These are phyloP conservation scores for Monilinia vaccinii-corymbosi DNA, from an alignment of 2,329 filamentous ascomycete genomes.

Conservation along the genomic window DNA sequence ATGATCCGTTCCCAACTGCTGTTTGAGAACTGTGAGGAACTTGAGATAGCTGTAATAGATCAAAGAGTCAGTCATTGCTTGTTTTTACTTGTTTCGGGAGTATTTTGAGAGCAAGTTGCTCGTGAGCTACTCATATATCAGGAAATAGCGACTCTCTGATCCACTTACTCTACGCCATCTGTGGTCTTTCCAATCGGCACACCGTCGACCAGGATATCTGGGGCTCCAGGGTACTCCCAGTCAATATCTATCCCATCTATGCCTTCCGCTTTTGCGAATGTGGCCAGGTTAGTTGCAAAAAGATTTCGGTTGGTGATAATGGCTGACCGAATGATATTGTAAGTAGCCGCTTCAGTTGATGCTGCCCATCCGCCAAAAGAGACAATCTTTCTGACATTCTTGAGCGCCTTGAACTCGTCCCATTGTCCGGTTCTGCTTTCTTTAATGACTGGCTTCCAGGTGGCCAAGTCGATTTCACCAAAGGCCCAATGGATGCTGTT, in stretches of 20 bases:
- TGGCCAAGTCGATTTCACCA: slow-evolving; percentile 25
- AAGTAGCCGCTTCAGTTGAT: slow-evolving; percentile 32
- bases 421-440: slow-evolving; percentile 26
- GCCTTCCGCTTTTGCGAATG: slow-evolving; percentile 30
- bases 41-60: slow-evolving; percentile 26
- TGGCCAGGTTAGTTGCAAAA: slow-evolving; percentile 28
- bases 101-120: too few species aligned
- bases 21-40: slow-evolving; percentile 22
- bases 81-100: too few species aligned
- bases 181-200: too few species aligned
- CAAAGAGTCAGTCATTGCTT: too few species aligned
- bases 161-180: too few species aligned
- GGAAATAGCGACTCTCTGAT: too few species aligned
- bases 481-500: slow-evolving; percentile 32
- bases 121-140: too few species aligned
- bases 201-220: too few species aligned
- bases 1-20: too few species aligned
- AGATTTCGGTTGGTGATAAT: slow-evolving; percentile 27
- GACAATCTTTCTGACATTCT: slow-evolving; percentile 31
- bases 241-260: slow-evolving; percentile 31
- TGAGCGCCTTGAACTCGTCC: slow-evolving; percentile 27
- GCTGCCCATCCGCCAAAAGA: slow-evolving; percentile 39
- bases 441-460: slow-evolving; percentile 27
- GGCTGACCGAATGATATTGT: slow-evolving; percentile 30
- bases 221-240: slow-evolving; percentile 30